A percentile compares a stretch with the other conserved stretches of the same genome.
Conservation (phyloP, 148 eudicot species). For the Arctostaphylos glauca region DNA sequence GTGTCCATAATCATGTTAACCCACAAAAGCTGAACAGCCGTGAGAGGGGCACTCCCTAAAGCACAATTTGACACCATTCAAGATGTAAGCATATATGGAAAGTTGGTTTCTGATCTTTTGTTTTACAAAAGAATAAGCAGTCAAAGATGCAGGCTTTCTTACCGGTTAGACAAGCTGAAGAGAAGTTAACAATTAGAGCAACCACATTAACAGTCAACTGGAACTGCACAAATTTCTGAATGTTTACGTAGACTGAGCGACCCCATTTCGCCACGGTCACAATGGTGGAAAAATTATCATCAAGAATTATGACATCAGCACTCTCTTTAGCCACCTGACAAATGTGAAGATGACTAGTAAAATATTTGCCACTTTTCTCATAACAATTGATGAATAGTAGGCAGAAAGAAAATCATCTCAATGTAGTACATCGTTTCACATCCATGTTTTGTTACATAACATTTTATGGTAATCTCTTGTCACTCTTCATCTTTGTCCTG, state of each 20-base stretch:
- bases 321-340: constrained; percentile 90
- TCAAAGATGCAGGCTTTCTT: constrained; percentile 15
- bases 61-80: background rate
- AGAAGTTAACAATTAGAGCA: constrained; percentile 79
- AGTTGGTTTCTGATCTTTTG: background rate
- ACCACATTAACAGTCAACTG: constrained; percentile 90
- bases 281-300: constrained; percentile 91
- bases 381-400: background rate
- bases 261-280: constrained; percentile 97
- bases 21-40: constrained; percentile 96
- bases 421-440: background rate
- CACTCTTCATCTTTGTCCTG: background rate
- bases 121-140: background rate
- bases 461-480: background rate
- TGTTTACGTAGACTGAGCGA: constrained; percentile 86
- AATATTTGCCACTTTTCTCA: background rate
- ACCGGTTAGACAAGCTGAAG: constrained; percentile 91
- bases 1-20: constrained; percentile 98
- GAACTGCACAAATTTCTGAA: constrained; percentile 92
- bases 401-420: background rate
- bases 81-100: background rate
- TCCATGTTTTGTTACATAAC: background rate
- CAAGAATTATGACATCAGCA: constrained; percentile 91
- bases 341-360: background rate
- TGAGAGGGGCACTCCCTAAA: constrained; percentile 80